A percentile compares a stretch with the other conserved stretches of the same genome.
Conservation (phyloP, 2,329 filamentous ascomycete species). For the Dactylonectria estremocensis region DNA sequence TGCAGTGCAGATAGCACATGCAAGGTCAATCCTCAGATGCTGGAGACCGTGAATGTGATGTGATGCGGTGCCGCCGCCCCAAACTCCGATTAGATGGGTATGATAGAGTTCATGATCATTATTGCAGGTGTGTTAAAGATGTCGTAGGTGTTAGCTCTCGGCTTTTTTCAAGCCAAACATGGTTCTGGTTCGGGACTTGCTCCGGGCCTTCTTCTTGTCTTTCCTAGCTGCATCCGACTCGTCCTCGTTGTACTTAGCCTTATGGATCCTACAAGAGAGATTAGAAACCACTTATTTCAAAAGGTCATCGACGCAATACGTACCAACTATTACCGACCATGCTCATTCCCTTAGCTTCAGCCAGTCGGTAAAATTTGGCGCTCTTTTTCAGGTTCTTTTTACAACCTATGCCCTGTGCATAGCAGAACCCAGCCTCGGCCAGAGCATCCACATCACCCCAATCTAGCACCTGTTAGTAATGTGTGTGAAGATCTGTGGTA, state of each 20-base stretch:
- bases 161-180: slow-evolving; percentile 73
- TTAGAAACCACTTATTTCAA: slow-evolving; percentile 12
- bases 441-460: slow-evolving; percentile 98
- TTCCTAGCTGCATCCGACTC: slow-evolving; percentile 61
- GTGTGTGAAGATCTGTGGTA: background rate
- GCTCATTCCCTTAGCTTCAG: slow-evolving; percentile 93
- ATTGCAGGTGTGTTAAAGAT: slow-evolving; percentile 40
- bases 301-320: slow-evolving; percentile 55
- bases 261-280: slow-evolving; percentile 83
- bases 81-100: slow-evolving; percentile 54
- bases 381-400: slow-evolving; percentile 98
- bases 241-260: slow-evolving; percentile 89
- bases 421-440: slow-evolving; percentile 95
- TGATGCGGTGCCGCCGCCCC: slow-evolving; percentile 46
- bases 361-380: slow-evolving; percentile 89
- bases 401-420: slow-evolving; percentile 91
- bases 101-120: slow-evolving; percentile 52
- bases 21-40: slow-evolving; percentile 40
- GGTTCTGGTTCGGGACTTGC: slow-evolving; percentile 82
- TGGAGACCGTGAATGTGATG: slow-evolving; percentile 32
- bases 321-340: slow-evolving; percentile 99
- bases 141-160: slow-evolving; percentile 21
- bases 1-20: slow-evolving; percentile 31
- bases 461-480: slow-evolving; percentile 60
- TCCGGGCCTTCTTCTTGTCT: slow-evolving; percentile 76